These are phyloP conservation scores for Hibiscus tridactylites DNA, from an alignment of 345 rosid genomes.

Conservation along the genomic window DNA sequence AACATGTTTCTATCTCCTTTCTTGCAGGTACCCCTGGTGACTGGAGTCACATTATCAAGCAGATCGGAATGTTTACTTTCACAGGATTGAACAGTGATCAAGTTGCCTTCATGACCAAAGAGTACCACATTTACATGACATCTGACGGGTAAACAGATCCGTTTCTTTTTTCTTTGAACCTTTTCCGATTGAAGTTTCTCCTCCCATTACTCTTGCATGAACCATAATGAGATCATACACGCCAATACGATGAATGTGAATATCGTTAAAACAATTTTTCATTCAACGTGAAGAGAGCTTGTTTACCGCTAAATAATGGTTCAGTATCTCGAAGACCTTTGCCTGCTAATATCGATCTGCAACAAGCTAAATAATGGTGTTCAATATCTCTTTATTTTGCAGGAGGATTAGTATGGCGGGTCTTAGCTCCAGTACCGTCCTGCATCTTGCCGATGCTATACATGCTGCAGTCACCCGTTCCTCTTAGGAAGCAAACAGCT, in stretches of 20 bases:
- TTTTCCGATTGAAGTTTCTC: background rate
- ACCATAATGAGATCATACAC: background rate
- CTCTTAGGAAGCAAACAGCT: conserved; percentile 12
- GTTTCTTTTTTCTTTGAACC: background rate
- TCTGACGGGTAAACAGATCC: conserved; percentile 49
- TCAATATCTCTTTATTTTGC: conserved; percentile 14
- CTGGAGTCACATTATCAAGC: conserved; percentile 74
- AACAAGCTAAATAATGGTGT: too few relatives aligned
- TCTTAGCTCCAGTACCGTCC: conserved; percentile 51
- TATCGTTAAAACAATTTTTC: background rate
- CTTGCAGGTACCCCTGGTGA: conserved; percentile 71
- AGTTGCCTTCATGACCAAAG: conserved; percentile 61
- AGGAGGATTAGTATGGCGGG: conserved; percentile 88
- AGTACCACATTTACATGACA: conserved; percentile 67
- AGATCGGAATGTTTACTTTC: conserved; percentile 76
- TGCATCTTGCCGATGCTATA: conserved; percentile 60
- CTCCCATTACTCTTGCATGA: background rate
- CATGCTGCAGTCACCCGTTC: conserved; percentile 55
- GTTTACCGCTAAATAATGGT: background rate
- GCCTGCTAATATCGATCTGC: background rate
- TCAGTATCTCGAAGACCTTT: background rate
- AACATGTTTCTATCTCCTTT: conserved; percentile 1
- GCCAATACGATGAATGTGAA: background rate
- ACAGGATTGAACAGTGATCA: conserved; percentile 61
- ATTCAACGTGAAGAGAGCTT: background rate